Base-by-base conservation (phyloP, 192 early-diverging fungal species). In the Gonapodya sp. region DNA sequence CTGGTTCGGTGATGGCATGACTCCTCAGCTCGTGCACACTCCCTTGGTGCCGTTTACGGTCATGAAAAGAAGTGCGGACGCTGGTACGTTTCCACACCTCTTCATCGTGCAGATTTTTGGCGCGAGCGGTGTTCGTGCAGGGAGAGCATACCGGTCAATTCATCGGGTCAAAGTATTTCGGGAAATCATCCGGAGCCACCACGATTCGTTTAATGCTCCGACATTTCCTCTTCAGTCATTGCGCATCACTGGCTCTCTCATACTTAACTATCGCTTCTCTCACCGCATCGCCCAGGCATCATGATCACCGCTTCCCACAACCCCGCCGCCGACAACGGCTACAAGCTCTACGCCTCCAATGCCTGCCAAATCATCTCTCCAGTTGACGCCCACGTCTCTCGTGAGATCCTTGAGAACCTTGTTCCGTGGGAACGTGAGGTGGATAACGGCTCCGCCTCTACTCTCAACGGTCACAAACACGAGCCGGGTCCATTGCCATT, bases 241-340 rank as follows among this genome's bases (percentile, higher is more conserved):
- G n/a, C n/a, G n/a, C n/a, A n/a, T n/a, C n/a, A n/a, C n/a, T n/a
- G n/a, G n/a, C n/a, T n/a, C n/a, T n/a, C n/a, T n/a, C n/a, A n/a
- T n/a, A n/a, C n/a, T n/a, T n/a, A n/a, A n/a, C n/a, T n/a, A n/a
- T n/a, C n/a, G n/a, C n/a, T n/a, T n/a, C n/a, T n/a, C n/a, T n/a
- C n/a, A n/a, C n/a, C n/a, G n/a, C n/a, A n/a, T n/a, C n/a, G n/a
- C n/a, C n/a, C 24, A 64, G 46, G 46, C 24, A 93, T 98, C 83
- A 98, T 98, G 96, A 93, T 98, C 79, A 98, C 96, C 1, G 96
- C 96, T 73, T 96, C 95, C 81, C 94, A 95, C 75, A 84, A 84
- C 84, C 82, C 36, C 35, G 33, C 16, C n/a, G 1, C 18, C 1
- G n/a, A 80, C 34, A 84, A 37, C 72, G 32, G 82, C 8, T 90